Conservation (phyloP, 352 stramenopile species). For the Phytophthora meadii region DNA sequence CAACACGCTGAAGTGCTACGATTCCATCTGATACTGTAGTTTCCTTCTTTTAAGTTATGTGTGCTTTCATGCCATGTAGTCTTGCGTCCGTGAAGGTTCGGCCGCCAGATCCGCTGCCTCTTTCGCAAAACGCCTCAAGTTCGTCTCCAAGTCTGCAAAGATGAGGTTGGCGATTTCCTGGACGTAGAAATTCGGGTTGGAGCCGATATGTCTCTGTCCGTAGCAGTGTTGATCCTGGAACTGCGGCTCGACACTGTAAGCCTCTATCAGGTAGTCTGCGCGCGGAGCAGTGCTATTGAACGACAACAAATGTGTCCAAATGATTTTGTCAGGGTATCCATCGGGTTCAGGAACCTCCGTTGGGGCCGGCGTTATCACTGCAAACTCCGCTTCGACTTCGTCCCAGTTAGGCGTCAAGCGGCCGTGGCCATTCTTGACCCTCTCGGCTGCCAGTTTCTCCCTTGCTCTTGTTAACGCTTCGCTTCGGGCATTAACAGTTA, state of each 20-base stretch:
- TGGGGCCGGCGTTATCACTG: constrained; percentile 8
- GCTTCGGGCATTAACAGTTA: neutral
- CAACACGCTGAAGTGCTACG: no score
- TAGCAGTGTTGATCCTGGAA: constrained; percentile 69
- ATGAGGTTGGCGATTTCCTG: constrained; percentile 29
- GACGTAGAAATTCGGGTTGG: constrained; percentile 44
- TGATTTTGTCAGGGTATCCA: constrained; percentile 46
- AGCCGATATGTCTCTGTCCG: constrained; percentile 38
- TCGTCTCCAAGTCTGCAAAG: constrained; percentile 37
- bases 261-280: constrained; percentile 54
- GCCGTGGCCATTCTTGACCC: constrained; percentile 5
- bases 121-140: constrained; percentile 33
- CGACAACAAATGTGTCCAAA: constrained; percentile 74
- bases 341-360: constrained; percentile 13
- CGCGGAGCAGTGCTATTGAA: constrained; percentile 50
- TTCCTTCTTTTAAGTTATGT: neutral
- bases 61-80: neutral
- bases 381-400: constrained; percentile 26
- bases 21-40: neutral
- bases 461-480: constrained; percentile 19
- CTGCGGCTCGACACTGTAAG: constrained; percentile 43
- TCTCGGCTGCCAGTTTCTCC: constrained; percentile 18
- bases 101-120: constrained; percentile 24
- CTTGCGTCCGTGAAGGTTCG: neutral
- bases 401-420: constrained; percentile 23